Base-by-base conservation (phyloP, 441 rosid genomes). In the Brassica balearica region DNA sequence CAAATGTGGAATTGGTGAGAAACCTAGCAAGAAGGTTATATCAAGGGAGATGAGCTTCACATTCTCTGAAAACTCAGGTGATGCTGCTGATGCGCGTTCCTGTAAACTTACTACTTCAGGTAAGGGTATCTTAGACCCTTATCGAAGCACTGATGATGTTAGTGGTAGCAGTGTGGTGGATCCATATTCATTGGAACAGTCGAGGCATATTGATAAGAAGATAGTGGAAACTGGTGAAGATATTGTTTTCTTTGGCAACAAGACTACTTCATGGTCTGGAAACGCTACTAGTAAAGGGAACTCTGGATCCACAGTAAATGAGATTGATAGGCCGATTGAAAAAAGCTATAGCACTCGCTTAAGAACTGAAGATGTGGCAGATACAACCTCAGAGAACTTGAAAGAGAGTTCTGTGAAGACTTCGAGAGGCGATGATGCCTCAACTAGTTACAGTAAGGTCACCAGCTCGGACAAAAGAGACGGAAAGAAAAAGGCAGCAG, bases 371-470 rank as follows among this genome's bases (percentile, higher is more conserved):
- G 87, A 78, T 66, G 83, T 85, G 1, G 19, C 84, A 72, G 76
- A 81, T 77, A 56, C 90, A 77, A 80, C 87, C 68, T 76, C 88
- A 17, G 96, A 86, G 71, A 43, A 77, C 53, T 91, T 93, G 96
- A 92, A 88, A 82, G 96, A 88, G 67, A 85, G 91, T 85, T 80
- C 94, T 69, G 88, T 89, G 36, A 87, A 91, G 84, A 87, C 92
- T 78, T 72, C 89, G 12, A 87, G 81, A 81, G 90, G 81, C 55
- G 1, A 25, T 25, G 87, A 86, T 80, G 89, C 70, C 8, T 89
- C 91, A 22, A 87, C 87, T 80, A 83, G 91, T 81, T 85, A 84
- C 78, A 88, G 82, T 65, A 29, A 68, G 51, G 76, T 58, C 53
- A 71, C 71, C 63, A 81, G 72, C 68, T 78, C 82, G 19, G 92